Evolutionary conservation across 306 rosid species (phyloP), one percentile per base, ranked within the genome.

Genomic region (Purshia tridentata): DNA sequence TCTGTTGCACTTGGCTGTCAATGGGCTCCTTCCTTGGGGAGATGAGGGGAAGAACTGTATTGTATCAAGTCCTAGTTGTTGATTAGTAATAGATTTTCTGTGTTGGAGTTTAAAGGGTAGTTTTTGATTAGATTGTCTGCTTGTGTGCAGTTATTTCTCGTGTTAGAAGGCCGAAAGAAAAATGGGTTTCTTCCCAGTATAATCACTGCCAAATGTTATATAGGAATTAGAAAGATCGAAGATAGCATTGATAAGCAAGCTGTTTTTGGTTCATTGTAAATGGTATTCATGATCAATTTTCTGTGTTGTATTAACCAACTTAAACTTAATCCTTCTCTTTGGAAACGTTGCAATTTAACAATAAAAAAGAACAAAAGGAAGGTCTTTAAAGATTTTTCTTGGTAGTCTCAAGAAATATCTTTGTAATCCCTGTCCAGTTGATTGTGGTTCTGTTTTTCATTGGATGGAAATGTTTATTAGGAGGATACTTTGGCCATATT

Each of bases 1-100:
- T 55, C 12, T 71, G 23, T 12, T 72, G 40, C 22, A 37, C 12
- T 40, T 54, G 47, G 73, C n/a, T 44, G 55, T 70, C 48, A 11
- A n/a, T 9, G 47, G 45, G 16, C 65, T 40, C n/a, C 12, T 73
- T 19, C 15, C 48, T 15, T 5, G 8, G 64, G 56, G 60, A 19
- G 60, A 19, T 56, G 35, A 70, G 54, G n/a, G 35, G 68, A 49
- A 54, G 18, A 60, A 66, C 66, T 71, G 69, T 52, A 69, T 81
- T 65, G 66, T 61, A 29, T 22, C n/a, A 12, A 46, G 6, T 6
- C 0, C 42, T 13, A 20, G 72, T 51, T 65, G 81, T 68, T 68
- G 80, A 65, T 76, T 20, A 39, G 58, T 65, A 52, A 71, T 8
- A 35, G 16, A 4, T 61, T 23, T 66, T 58, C 37, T 78, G 51